These are phyloP conservation scores for Perkinsus chesapeaki DNA, from an alignment of 169 alveolate genomes.

Conservation along the genomic window DNA sequence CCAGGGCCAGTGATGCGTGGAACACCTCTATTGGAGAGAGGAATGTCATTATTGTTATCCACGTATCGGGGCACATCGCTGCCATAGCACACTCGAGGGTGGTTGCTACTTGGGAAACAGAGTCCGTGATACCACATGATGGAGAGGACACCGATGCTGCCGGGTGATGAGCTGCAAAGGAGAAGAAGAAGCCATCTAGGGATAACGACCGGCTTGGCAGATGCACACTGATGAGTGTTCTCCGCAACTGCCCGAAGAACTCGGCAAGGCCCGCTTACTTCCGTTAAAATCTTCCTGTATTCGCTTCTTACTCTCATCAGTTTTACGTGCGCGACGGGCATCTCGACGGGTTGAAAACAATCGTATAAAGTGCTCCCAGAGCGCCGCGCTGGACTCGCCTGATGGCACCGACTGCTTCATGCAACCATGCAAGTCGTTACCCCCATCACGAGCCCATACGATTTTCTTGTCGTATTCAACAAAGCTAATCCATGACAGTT, in stretches of 20 bases:
- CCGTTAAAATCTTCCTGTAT: background rate
- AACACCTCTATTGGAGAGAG: background rate
- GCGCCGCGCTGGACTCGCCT: background rate
- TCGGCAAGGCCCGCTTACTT: background rate
- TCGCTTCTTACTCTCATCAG: background rate
- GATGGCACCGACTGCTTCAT: background rate
- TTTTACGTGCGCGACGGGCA: background rate
- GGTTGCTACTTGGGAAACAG: background rate
- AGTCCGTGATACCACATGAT: background rate
- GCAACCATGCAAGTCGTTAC: background rate
- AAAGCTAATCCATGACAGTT: background rate
- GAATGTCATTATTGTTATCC: background rate
- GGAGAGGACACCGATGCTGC: background rate
- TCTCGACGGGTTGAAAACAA: background rate
- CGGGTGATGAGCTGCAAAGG: background rate
- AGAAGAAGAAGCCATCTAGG: no score
- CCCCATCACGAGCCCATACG: background rate
- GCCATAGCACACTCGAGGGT: background rate
- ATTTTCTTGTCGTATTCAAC: background rate
- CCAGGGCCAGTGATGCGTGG: background rate
- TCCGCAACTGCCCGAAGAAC: no score
- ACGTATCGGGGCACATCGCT: background rate
- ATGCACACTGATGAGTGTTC: no score
- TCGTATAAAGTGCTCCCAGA: background rate
- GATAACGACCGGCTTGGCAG: no score